phyloP scores from a whole-genome alignment of 345 rosid species.

The Arabis alpina region DNA sequence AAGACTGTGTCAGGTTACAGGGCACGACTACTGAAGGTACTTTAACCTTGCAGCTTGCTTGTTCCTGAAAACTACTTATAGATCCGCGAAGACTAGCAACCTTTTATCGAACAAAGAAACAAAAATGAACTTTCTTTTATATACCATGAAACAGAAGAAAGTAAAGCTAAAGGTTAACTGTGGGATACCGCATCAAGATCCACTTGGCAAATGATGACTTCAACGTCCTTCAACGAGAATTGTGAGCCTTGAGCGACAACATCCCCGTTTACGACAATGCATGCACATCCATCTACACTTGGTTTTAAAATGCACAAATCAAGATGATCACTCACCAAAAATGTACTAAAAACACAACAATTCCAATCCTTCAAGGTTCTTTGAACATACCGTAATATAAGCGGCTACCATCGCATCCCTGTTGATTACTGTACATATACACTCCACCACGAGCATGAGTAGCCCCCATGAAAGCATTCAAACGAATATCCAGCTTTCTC shows the following conservation, averaged over 20 bases:
- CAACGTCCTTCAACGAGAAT: constrained; percentile 88
- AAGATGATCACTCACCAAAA: constrained; percentile 1
- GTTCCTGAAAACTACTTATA: constrained; percentile 85
- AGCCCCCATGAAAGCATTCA: constrained; percentile 74
- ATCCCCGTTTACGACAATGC: constrained; percentile 83
- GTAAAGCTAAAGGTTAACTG: constrained; percentile 16
- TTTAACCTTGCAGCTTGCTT: constrained; percentile 74
- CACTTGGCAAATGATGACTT: constrained; percentile 83
- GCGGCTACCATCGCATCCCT: constrained; percentile 97
- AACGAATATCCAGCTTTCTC: constrained; percentile 81
- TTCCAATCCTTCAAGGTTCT: background rate
- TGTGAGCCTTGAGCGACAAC: constrained; percentile 92
- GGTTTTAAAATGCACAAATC: constrained; percentile 25
- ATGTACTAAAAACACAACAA: background rate
- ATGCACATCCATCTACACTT: constrained; percentile 79
- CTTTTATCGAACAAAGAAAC: constrained; percentile 52
- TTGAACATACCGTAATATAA: constrained; percentile 72
- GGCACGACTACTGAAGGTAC: constrained; percentile 71
- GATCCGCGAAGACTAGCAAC: constrained; percentile 94
- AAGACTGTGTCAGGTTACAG: constrained; percentile 68
- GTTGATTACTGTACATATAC: constrained; percentile 96
- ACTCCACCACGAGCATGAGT: constrained; percentile 91
- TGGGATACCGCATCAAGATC: constrained; percentile 87
- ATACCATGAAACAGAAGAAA: constrained; percentile 1
- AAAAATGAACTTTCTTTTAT: background rate